Evolutionary conservation across 208 protist genomes (phyloP).

Genomic region (Strigomonas culicis): DNA sequence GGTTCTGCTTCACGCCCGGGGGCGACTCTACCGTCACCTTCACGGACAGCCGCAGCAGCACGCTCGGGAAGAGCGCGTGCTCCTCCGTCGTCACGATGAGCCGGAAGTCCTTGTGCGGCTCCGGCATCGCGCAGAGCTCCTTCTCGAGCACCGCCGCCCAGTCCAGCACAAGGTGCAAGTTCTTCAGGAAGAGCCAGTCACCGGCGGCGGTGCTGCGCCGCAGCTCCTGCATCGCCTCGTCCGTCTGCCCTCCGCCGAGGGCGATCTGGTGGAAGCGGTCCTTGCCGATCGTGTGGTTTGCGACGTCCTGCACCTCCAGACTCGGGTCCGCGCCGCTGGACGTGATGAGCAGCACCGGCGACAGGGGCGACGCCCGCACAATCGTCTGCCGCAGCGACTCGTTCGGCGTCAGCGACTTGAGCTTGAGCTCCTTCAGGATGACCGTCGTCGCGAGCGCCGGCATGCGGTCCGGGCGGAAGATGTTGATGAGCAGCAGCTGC

Average conservation of each 20-base stretch:
- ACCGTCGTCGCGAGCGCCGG: constrained; percentile 67
- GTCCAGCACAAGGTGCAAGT: constrained; percentile 94
- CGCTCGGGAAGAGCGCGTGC: constrained; percentile 90
- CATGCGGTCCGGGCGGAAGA: constrained; percentile 96
- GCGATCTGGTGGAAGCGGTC: constrained; percentile 91
- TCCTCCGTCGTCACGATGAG: constrained; percentile 95
- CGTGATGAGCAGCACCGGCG: constrained; percentile 93
- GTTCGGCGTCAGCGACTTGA: constrained; percentile 67
- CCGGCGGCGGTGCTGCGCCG: constrained; percentile 80
- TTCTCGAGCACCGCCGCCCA: constrained; percentile 94
- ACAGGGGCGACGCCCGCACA: constrained; percentile 17
- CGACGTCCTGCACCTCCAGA: constrained; percentile 91
- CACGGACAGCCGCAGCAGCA: constrained; percentile 90
- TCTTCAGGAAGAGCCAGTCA: constrained; percentile 95
- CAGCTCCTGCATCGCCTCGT: constrained; percentile 85
- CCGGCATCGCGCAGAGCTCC: constrained; percentile 81
- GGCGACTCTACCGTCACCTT: constrained; percentile 97
- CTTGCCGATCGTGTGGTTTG: constrained; percentile 56
- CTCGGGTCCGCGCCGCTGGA: constrained; percentile 94
- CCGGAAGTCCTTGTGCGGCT: constrained; percentile 89
- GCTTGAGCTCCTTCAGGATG: constrained; percentile 53
- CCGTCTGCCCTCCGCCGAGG: constrained; percentile 93
- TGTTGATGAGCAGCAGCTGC: constrained; percentile 92
- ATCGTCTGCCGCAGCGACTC: constrained; percentile 74
- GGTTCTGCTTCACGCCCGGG: constrained; percentile 95